Conservation (phyloP, 495 filamentous ascomycete species). For the Lophiostoma macrostomum region DNA sequence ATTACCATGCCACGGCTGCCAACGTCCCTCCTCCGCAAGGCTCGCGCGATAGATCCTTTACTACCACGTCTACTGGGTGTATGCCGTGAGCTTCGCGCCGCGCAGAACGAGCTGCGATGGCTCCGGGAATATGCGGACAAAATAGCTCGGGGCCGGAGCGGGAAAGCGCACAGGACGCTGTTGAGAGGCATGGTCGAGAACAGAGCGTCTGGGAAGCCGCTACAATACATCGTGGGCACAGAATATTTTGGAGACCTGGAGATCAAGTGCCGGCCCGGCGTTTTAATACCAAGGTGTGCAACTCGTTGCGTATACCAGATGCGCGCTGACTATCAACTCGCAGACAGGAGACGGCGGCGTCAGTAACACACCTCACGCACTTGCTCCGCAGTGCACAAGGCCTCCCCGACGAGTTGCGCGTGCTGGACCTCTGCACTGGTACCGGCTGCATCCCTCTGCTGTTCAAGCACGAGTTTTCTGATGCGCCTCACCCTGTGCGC, state of each 20-base stretch:
- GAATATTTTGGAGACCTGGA: slow-evolving; percentile 85
- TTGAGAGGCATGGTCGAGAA: slow-evolving; percentile 44
- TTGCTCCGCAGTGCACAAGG: slow-evolving; percentile 4
- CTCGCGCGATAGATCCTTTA: slow-evolving; percentile 54
- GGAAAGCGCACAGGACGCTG: neutral
- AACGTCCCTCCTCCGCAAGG: slow-evolving; percentile 55
- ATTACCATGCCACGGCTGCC: slow-evolving; percentile 71
- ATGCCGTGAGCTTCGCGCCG: slow-evolving; percentile 64
- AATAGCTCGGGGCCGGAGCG: slow-evolving; percentile 11
- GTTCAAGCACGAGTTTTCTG: slow-evolving; percentile 55
- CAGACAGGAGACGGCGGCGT: slow-evolving; percentile 43
- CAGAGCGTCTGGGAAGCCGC: slow-evolving; percentile 65
- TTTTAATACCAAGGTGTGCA: slow-evolving; percentile 76
- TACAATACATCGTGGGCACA: slow-evolving; percentile 86
- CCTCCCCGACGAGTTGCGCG: slow-evolving; percentile 44
- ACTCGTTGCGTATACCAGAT: neutral
- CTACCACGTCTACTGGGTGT: slow-evolving; percentile 65
- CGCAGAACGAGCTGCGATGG: slow-evolving; percentile 83
- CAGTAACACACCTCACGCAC: slow-evolving; percentile 31
- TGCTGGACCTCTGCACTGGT: slow-evolving; percentile 86
- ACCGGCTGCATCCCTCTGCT: slow-evolving; percentile 87
- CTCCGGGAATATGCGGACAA: slow-evolving; percentile 60
- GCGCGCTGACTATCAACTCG: neutral
- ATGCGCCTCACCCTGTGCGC: slow-evolving; percentile 20
- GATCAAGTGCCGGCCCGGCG: slow-evolving; percentile 69